Evolutionary conservation across 805 yeast genomes (phyloP), one percentile per base, ranked within the genome.

Genomic region (Cyberlindnera samutprakarnensis): DNA sequence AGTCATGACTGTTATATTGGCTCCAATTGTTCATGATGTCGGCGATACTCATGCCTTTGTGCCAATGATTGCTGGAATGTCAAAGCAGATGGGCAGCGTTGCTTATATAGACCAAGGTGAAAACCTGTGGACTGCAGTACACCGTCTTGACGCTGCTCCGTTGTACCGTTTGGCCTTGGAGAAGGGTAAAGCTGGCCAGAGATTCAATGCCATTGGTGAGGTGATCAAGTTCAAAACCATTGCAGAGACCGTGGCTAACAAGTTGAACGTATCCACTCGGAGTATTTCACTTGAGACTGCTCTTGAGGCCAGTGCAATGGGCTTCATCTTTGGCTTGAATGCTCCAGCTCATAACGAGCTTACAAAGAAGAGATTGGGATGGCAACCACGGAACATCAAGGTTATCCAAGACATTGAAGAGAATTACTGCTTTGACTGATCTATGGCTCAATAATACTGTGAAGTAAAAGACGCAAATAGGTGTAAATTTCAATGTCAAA

Each of bases 71-170:
- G 30, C 42, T 4, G 51, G 51, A 2, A 40, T 57, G 21, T 51
- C 65, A 8, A 47, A 59, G 32, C 41, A 56, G 32, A 23, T 37
- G 5, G 57, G 57, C 1, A 46, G 46, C 13, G 53, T 61, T 6
- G 35, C 52, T 11, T 61, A 55, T 43, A 43, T 58, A 6, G 70
- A 64, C 10, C 60, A 53, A 20, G 62, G 60, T 14, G 33, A 38
- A 11, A 51, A 47, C 33, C 31, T 24, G 6, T 61, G 64, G 63
- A 39, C 57, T 4, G 56, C 59, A 6, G 56, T 51, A 23, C 46
- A 55, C 31, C 44, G 46, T 8, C 15, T 21, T 3, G 68, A 63
- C 46, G 57, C 53, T 13, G 66, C 64, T 11, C 31, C 14, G 5
- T 27, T 59, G 14, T 61, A 33, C 48, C 25, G 51, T 27, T 27